These are phyloP conservation scores for Leptoxyphium fumago DNA, from an alignment of 2,329 filamentous ascomycete species.

Conservation along the genomic window DNA sequence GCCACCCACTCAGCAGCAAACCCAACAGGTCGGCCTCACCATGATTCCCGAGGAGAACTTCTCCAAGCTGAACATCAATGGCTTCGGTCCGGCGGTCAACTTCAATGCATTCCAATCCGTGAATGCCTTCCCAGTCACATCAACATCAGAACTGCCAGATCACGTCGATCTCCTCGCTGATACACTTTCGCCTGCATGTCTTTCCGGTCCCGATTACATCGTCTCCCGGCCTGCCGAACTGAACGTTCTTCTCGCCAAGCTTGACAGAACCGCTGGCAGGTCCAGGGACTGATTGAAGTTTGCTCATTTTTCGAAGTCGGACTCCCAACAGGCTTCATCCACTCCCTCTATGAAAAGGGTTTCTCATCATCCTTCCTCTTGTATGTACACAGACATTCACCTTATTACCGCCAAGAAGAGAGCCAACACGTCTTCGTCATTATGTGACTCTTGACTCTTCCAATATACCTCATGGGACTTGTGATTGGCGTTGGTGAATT, in stretches of 20 bases:
- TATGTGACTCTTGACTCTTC: no score
- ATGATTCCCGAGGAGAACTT: slow-evolving; percentile 77
- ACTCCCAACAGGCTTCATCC: no score
- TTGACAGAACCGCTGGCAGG: slow-evolving; percentile 14
- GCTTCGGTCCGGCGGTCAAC: slow-evolving; percentile 33
- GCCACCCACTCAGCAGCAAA: slow-evolving; percentile 11
- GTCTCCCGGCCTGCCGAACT: background rate
- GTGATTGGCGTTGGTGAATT: no score
- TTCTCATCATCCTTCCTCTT: no score
- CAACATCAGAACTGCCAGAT: slow-evolving; percentile 12
- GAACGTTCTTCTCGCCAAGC: slow-evolving; percentile 15
- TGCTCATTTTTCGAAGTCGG: no score
- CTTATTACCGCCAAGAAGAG: no score
- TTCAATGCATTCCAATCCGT: slow-evolving; percentile 22
- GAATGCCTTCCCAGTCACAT: slow-evolving; percentile 20
- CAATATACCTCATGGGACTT: no score
- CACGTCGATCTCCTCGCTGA: slow-evolving; percentile 12
- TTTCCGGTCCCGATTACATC: slow-evolving; percentile 8
- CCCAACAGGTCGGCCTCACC: slow-evolving; percentile 52
- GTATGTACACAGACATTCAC: no score
- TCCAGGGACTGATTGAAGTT: background rate
- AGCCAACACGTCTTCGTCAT: no score
- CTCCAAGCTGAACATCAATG: slow-evolving; percentile 51
- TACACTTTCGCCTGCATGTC: slow-evolving; percentile 4
- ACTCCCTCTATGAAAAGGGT: no score